Percentiles rank a stretch among this genome's conserved stretches.
Evolutionary conservation across 345 rosid genomes (phyloP).

Genomic region (Aquilaria yunnanensis): DNA sequence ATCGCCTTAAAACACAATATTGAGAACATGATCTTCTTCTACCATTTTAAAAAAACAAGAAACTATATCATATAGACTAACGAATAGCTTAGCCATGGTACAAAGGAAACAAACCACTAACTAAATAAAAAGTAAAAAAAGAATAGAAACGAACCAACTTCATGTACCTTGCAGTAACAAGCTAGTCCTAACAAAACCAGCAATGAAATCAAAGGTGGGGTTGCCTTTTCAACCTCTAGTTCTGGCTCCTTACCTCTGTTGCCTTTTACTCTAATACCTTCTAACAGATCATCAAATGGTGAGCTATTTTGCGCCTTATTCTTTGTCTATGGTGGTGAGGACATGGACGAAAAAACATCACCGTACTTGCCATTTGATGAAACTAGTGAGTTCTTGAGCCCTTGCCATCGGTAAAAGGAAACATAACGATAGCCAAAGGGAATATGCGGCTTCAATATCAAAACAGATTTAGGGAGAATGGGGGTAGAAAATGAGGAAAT

Average conservation of each 20-base stretch:
- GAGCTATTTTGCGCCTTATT: conserved; percentile 18
- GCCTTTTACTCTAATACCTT: conserved; percentile 35
- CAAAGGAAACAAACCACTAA: neutral
- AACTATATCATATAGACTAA: neutral
- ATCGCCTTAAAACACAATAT: too few species aligned
- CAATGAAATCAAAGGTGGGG: conserved; percentile 61
- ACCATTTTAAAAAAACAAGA: neutral
- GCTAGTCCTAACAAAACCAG: conserved; percentile 61
- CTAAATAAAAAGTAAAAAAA: neutral
- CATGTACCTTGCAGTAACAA: conserved; percentile 29
- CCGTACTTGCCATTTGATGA: conserved; percentile 32
- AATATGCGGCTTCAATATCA: too few species aligned
- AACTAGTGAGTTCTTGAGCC: conserved; percentile 40
- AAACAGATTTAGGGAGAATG: too few species aligned
- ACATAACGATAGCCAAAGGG: too few species aligned
- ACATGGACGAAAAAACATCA: conserved; percentile 31
- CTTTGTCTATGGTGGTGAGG: conserved; percentile 17
- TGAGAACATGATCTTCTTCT: too few species aligned
- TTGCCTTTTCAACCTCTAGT: conserved; percentile 25
- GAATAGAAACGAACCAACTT: neutral
- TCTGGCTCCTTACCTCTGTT: conserved; percentile 22
- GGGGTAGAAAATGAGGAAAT: too few species aligned
- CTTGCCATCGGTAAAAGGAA: too few species aligned
- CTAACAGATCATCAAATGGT: conserved; percentile 57
- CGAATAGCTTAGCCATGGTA: neutral